phyloP scores from a whole-genome alignment of 1,284 basidiomycete genomes.

The Lentinula novae-zelandiae region DNA sequence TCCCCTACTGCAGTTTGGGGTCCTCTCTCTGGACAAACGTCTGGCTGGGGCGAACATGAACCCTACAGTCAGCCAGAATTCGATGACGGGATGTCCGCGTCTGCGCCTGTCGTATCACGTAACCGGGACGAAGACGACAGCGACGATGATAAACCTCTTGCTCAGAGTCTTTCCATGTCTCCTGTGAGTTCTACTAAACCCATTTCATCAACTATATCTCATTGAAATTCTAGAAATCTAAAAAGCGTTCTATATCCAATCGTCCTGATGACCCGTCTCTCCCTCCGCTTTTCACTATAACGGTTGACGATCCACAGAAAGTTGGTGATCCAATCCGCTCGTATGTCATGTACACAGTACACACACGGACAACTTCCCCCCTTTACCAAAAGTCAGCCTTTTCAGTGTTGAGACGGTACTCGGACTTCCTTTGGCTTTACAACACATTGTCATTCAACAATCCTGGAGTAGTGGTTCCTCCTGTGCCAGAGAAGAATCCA shows the following conservation, averaged over 20 bases:
- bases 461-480: constrained; percentile 95
- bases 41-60: constrained; percentile 42
- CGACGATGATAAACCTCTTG: constrained; percentile 64
- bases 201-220: neutral
- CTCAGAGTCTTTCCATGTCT: constrained; percentile 11
- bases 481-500: constrained; percentile 92
- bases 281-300: constrained; percentile 70
- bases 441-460: constrained; percentile 89
- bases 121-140: constrained; percentile 49
- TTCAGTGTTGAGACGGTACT: constrained; percentile 92
- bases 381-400: constrained; percentile 79
- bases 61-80: constrained; percentile 27
- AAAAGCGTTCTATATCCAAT: neutral
- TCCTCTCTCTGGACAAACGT: constrained; percentile 36
- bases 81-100: constrained; percentile 28
- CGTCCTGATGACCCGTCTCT: constrained; percentile 30
- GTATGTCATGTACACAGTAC: constrained; percentile 94
- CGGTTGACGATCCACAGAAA: constrained; percentile 90
- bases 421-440: constrained; percentile 97
- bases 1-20: constrained; percentile 20
- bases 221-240: constrained; percentile 21
- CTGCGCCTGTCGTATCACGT: constrained; percentile 10
- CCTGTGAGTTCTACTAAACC: constrained; percentile 1
- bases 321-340: constrained; percentile 90
- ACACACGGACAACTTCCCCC: constrained; percentile 83